phyloP scores from a whole-genome alignment of 2,329 filamentous ascomycete species.

The Penicillium sp. region DNA sequence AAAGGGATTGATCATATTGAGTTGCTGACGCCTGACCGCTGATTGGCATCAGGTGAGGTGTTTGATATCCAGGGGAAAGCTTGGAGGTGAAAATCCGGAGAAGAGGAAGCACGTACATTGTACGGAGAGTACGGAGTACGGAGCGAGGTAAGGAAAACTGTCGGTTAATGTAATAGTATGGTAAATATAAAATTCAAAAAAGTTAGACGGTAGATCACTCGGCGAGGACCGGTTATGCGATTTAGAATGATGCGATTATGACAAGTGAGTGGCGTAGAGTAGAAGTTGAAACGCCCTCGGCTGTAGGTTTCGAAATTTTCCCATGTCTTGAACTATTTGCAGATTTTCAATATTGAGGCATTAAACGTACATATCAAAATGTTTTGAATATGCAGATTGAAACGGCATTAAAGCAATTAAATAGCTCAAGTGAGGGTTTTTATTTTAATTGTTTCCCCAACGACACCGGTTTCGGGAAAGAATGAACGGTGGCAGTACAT shows the following conservation, averaged over 20 bases:
- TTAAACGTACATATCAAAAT: slow-evolving; percentile 1
- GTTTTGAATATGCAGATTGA: neutral
- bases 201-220: slow-evolving; percentile 6
- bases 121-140: neutral
- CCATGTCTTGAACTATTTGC: slow-evolving; percentile 1
- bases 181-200: neutral
- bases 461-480: slow-evolving; percentile 25
- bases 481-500: slow-evolving; percentile 10
- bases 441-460: slow-evolving; percentile 23
- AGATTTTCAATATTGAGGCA: slow-evolving; percentile 10
- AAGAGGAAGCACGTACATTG: neutral
- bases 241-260: slow-evolving; percentile 27
- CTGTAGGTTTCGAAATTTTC: slow-evolving; percentile 7
- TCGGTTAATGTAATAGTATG: neutral
- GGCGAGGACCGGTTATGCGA: slow-evolving; percentile 19
- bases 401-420: neutral
- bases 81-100: slow-evolving; percentile 12
- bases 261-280: slow-evolving; percentile 21
- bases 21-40: neutral
- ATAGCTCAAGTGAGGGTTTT: slow-evolving; percentile 21
- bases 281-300: slow-evolving; percentile 2
- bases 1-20: slow-evolving; percentile 16
- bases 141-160: neutral
- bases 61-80: slow-evolving; percentile 2
- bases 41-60: slow-evolving; percentile 7